Conservation (phyloP, 2,329 filamentous ascomycete genomes). For the Stagonosporopsis tanaceti region DNA sequence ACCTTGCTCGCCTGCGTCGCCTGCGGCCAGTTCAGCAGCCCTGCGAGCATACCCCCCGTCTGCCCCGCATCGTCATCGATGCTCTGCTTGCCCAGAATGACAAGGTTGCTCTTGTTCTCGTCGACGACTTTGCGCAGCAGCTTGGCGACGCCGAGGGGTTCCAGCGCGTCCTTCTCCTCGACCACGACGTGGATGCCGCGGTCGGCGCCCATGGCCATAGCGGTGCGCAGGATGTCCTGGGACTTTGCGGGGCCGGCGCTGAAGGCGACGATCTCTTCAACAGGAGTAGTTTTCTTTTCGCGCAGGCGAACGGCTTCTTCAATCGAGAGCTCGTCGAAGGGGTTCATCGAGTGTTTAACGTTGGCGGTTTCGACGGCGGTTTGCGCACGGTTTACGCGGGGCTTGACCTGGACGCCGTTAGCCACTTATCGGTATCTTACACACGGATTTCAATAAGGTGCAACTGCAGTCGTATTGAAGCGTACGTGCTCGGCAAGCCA, state of each 20-base stretch:
- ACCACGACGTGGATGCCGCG: conserved; percentile 78
- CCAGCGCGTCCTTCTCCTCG: conserved; percentile 73
- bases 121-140: conserved; percentile 80
- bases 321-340: conserved; percentile 97
- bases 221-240: conserved; percentile 87
- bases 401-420: conserved; percentile 64
- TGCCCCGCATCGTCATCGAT: conserved; percentile 96
- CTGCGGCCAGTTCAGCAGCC: conserved; percentile 89
- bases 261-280: conserved; percentile 91
- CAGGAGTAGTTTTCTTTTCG: conserved; percentile 70
- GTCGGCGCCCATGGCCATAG: conserved; percentile 99
- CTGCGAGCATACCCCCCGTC: conserved; percentile 98
- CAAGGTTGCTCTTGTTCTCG: conserved; percentile 86
- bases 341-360: conserved; percentile 98
- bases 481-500: neutral
- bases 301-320: conserved; percentile 96
- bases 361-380: conserved; percentile 91
- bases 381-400: conserved; percentile 73
- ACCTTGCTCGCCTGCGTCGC: conserved; percentile 92
- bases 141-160: conserved; percentile 92
- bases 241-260: conserved; percentile 88
- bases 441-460: neutral
- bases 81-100: conserved; percentile 95
- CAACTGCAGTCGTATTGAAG: neutral
- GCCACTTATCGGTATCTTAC: neutral